Conservation (phyloP, 2,329 filamentous ascomycete genomes). For the Aspergillus brunneoviolaceus region DNA sequence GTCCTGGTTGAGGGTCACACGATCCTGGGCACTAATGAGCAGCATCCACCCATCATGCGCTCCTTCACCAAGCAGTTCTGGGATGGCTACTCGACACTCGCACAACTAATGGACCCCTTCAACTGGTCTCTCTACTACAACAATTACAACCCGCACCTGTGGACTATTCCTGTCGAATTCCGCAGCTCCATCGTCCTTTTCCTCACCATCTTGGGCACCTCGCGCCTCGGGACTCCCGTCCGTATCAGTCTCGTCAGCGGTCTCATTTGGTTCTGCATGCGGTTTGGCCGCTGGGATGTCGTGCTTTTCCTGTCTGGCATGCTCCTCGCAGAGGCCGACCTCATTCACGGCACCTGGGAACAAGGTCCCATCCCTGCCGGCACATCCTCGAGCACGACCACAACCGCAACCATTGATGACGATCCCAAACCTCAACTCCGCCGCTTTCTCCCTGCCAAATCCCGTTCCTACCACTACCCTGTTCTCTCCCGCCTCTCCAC, state of each 20-base stretch:
- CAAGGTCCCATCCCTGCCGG: conserved; percentile 3
- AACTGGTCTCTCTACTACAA: conserved; percentile 43
- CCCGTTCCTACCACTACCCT: background rate
- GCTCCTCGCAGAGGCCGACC: conserved; percentile 45
- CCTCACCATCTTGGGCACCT: conserved; percentile 41
- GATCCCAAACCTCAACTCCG: conserved; percentile 13
- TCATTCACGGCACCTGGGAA: conserved; percentile 41
- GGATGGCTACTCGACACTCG: conserved; percentile 37
- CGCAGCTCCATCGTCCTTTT: conserved; percentile 48
- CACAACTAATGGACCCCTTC: conserved; percentile 39
- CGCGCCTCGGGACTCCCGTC: conserved; percentile 33
- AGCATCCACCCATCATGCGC: conserved; percentile 41
- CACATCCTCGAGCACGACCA: background rate
- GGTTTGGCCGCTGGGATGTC: conserved; percentile 46
- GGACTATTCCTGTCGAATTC: conserved; percentile 49
- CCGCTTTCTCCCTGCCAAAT: conserved; percentile 13
- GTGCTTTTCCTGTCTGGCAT: conserved; percentile 45
- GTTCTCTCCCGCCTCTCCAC: conserved; percentile 23
- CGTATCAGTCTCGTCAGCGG: conserved; percentile 36
- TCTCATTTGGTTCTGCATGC: conserved; percentile 42
- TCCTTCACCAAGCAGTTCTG: conserved; percentile 36
- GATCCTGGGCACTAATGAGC: conserved; percentile 43
- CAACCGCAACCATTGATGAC: background rate
- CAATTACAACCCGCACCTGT: conserved; percentile 48
- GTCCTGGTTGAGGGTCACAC: conserved; percentile 39